These are phyloP conservation scores for Cinnamomum chago DNA, from an alignment of 164 flowering plant genomes.

Conservation along the genomic window DNA sequence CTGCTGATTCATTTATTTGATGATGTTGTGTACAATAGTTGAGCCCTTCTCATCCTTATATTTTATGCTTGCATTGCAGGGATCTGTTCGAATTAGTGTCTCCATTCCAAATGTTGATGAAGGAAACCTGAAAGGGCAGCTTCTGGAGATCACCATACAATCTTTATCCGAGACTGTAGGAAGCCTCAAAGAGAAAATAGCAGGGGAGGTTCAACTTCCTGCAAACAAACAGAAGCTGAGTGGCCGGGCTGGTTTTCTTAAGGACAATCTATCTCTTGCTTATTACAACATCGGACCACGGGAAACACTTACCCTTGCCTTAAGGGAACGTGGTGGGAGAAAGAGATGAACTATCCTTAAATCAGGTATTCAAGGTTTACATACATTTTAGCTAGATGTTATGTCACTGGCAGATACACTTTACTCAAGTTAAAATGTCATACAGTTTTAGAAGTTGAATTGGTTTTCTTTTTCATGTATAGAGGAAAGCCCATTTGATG, in stretches of 20 bases:
- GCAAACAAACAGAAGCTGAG: conserved; percentile 98
- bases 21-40: neutral
- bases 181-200: conserved; percentile 94
- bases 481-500: too few species aligned
- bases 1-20: neutral
- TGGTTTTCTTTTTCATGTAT: neutral
- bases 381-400: neutral
- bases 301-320: conserved; percentile 74
- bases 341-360: conserved; percentile 53
- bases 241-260: conserved; percentile 94
- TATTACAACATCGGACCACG: conserved; percentile 79
- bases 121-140: conserved; percentile 89
- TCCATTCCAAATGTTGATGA: conserved; percentile 92
- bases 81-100: conserved; percentile 65
- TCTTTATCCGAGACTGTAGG: conserved; percentile 85
- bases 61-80: conserved; percentile 37
- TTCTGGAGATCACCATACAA: conserved; percentile 75
- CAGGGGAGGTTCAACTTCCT: conserved; percentile 95
- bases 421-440: neutral
- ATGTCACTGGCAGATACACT: neutral
- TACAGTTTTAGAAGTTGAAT: neutral
- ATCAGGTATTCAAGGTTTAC: conserved; percentile 3
- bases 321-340: conserved; percentile 99
- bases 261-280: conserved; percentile 94
- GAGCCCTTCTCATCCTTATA: neutral